These are phyloP conservation scores for Neospermospora avenae DNA, from an alignment of 2,329 filamentous ascomycete genomes.

Conservation along the genomic window DNA sequence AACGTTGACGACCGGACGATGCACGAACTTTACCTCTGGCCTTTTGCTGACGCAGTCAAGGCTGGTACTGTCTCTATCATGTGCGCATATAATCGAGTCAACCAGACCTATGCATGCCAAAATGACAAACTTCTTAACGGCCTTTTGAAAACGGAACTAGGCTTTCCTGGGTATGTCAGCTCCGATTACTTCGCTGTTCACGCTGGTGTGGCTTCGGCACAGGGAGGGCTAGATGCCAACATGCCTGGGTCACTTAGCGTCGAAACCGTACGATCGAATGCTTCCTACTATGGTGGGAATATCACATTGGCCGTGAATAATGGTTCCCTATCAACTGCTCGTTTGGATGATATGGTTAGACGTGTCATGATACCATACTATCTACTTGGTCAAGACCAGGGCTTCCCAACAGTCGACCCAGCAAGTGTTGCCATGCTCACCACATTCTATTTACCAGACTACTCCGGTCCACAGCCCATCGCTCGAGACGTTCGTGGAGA, in stretches of 20 bases:
- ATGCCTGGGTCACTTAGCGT: background rate
- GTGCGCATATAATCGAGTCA: constrained; percentile 76
- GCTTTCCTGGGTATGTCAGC: constrained; percentile 81
- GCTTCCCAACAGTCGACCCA: constrained; percentile 40
- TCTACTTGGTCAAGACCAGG: constrained; percentile 46
- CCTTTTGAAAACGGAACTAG: constrained; percentile 77
- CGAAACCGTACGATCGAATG: too few relatives aligned
- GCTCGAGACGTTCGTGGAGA: constrained; percentile 47
- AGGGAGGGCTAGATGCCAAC: background rate
- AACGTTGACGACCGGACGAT: constrained; percentile 67
- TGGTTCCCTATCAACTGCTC: constrained; percentile 45
- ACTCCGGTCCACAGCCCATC: background rate
- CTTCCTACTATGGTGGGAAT: too few relatives aligned
- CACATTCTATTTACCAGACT: background rate
- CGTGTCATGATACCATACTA: constrained; percentile 57
- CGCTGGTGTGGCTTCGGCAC: constrained; percentile 35
- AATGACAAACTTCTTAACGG: constrained; percentile 79
- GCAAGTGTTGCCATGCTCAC: constrained; percentile 39
- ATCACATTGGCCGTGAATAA: too few relatives aligned
- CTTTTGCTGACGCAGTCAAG: constrained; percentile 77
- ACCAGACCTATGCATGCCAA: constrained; percentile 65
- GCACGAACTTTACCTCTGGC: constrained; percentile 81
- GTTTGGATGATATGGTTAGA: constrained; percentile 63
- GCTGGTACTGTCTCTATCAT: constrained; percentile 76
- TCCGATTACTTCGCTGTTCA: constrained; percentile 81